phyloP scores from a whole-genome alignment of 2,329 filamentous ascomycete genomes.

The Hymenoscyphus repandus region DNA sequence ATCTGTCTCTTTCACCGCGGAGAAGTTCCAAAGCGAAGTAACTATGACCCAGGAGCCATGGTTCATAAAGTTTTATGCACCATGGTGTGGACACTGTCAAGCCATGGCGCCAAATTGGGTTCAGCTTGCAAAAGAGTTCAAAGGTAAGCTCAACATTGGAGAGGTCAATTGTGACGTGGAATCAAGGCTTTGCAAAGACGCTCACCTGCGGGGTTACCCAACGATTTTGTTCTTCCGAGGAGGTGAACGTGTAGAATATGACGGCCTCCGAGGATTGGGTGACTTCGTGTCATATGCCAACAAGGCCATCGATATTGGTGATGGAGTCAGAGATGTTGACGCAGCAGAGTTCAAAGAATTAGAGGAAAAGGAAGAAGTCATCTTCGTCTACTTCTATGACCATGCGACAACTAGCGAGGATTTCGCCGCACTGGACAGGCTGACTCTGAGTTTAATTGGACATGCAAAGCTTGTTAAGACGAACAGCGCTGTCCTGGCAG shows the following conservation, averaged over 20 bases:
- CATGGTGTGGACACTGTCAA: slow-evolving; percentile 96
- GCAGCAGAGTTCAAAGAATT: slow-evolving; percentile 70
- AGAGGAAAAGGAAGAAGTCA: slow-evolving; percentile 89
- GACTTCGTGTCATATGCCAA: slow-evolving; percentile 85
- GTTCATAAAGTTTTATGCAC: slow-evolving; percentile 99
- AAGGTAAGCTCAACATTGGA: slow-evolving; percentile 82
- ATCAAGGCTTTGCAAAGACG: slow-evolving; percentile 86
- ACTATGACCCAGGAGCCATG: slow-evolving; percentile 86
- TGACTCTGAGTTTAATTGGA: slow-evolving; percentile 84
- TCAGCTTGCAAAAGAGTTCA: slow-evolving; percentile 86
- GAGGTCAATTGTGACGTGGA: slow-evolving; percentile 94
- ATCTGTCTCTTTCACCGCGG: slow-evolving; percentile 71
- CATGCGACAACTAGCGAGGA: slow-evolving; percentile 91
- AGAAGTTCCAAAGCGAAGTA: slow-evolving; percentile 80
- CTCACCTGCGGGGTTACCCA: slow-evolving; percentile 72
- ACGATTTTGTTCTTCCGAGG: slow-evolving; percentile 91
- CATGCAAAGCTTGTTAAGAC: slow-evolving; percentile 93
- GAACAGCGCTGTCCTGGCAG: slow-evolving; percentile 66
- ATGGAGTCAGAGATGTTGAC: slow-evolving; percentile 76
- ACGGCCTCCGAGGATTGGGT: slow-evolving; percentile 83
- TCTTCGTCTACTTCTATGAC: slow-evolving; percentile 98
- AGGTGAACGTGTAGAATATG: slow-evolving; percentile 87
- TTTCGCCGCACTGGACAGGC: slow-evolving; percentile 78
- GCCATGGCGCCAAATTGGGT: slow-evolving; percentile 87
- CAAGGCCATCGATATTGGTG: slow-evolving; percentile 73